Percentiles rank a stretch among this genome's conserved stretches.
phyloP scores from a whole-genome alignment of 2,329 filamentous ascomycete species.

The Talaromyces sp. region DNA sequence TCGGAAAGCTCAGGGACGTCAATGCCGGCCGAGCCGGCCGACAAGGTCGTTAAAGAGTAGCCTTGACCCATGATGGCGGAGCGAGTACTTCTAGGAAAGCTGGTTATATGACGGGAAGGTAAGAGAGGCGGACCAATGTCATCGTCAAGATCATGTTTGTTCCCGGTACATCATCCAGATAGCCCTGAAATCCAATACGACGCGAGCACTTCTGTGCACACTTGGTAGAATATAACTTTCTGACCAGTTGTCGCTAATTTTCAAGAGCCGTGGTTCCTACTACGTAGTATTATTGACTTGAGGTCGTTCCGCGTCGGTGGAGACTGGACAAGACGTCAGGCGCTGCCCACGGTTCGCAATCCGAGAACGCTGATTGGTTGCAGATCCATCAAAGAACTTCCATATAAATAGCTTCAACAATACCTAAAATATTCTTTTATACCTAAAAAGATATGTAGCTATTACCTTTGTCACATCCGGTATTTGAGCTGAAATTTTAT shows the following conservation, averaged over 20 bases:
- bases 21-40: conserved; percentile 86
- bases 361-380: conserved; percentile 9
- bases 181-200: too few species aligned
- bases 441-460: neutral
- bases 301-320: conserved; percentile 4
- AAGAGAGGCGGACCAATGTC: neutral
- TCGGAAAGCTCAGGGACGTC: conserved; percentile 90
- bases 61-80: conserved; percentile 76
- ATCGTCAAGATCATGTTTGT: neutral
- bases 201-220: neutral
- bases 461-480: neutral
- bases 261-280: neutral
- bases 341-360: neutral
- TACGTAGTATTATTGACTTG: conserved; percentile 5
- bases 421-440: neutral
- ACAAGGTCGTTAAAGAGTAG: conserved; percentile 88
- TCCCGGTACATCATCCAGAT: neutral
- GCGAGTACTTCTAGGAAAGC: conserved; percentile 2
- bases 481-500: neutral
- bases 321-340: conserved; percentile 9
- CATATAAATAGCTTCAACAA: neutral
- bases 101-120: conserved; percentile 1
- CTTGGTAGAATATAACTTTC: neutral
- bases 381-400: neutral
- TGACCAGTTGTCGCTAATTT: neutral